Percentiles rank a stretch among this genome's conserved stretches.
Evolutionary conservation across 345 rosid genomes (phyloP).

Genomic region (Noccaea bulbosa): DNA sequence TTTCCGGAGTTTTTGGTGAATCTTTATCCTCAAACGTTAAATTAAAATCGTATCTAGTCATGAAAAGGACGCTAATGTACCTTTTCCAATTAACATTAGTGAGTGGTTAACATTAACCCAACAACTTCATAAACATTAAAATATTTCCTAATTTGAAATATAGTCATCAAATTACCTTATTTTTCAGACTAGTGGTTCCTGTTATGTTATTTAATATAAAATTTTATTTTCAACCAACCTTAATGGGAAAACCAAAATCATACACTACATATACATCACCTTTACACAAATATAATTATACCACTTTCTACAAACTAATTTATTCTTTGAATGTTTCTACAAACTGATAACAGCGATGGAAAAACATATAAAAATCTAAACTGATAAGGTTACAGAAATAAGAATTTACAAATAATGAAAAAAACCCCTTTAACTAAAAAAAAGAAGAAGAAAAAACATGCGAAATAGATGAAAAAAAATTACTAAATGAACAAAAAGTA

Average conservation of each 20-base stretch:
- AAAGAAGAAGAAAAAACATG: no score
- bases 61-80: not conserved
- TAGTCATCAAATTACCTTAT: conserved; percentile 4
- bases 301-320: not conserved
- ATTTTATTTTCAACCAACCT: not conserved
- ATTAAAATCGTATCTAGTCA: not conserved
- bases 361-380: not conserved
- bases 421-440: no score
- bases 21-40: no score
- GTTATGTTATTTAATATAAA: not conserved
- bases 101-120: conserved; percentile 1
- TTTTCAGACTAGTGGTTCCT: conserved; percentile 2
- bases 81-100: not conserved
- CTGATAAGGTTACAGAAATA: not conserved
- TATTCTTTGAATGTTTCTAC: not conserved
- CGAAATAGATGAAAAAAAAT: no score
- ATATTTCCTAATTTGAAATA: not conserved
- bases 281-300: not conserved
- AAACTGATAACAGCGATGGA: not conserved
- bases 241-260: not conserved
- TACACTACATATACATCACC: not conserved
- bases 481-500: no score
- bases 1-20: not conserved
- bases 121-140: not conserved
- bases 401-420: not conserved